Evolutionary conservation across 2,329 filamentous ascomycete genomes (phyloP).

Genomic region (Drechslerella dactyloides): DNA sequence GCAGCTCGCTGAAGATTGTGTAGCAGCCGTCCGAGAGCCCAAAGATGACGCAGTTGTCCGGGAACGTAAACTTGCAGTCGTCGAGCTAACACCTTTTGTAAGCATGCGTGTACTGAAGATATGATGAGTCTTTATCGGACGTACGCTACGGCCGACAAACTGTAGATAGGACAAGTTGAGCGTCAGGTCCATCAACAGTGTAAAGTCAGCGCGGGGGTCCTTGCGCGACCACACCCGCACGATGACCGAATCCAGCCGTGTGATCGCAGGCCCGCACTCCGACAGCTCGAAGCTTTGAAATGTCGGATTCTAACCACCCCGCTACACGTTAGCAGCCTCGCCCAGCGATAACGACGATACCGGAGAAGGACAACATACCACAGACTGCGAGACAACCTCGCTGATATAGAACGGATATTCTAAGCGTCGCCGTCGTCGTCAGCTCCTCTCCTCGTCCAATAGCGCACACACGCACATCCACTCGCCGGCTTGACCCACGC

Average conservation of each 20-base stretch:
- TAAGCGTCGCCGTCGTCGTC: slow-evolving; percentile 45
- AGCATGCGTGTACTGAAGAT: slow-evolving; percentile 12
- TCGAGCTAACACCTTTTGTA: slow-evolving; percentile 59
- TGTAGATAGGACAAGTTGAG: slow-evolving; percentile 66
- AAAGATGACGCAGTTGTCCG: slow-evolving; percentile 69
- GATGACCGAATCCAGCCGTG: slow-evolving; percentile 63
- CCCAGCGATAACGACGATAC: not conserved
- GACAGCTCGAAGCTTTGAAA: slow-evolving; percentile 69
- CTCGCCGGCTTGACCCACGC: no score
- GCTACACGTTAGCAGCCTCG: slow-evolving; percentile 23
- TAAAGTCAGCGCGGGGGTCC: slow-evolving; percentile 62
- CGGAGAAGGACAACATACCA: slow-evolving; percentile 56
- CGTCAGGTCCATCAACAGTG: slow-evolving; percentile 65
- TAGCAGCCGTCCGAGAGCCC: slow-evolving; percentile 72
- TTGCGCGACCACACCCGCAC: slow-evolving; percentile 68
- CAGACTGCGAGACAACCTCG: slow-evolving; percentile 67
- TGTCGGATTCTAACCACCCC: slow-evolving; percentile 65
- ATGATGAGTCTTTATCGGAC: slow-evolving; percentile 49
- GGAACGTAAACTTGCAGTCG: slow-evolving; percentile 66
- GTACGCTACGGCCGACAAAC: slow-evolving; percentile 67
- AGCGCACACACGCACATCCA: slow-evolving; percentile 33
- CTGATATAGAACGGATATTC: slow-evolving; percentile 69
- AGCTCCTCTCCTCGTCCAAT: slow-evolving; percentile 23
- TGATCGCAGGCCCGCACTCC: slow-evolving; percentile 64
- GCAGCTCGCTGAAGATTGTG: slow-evolving; percentile 66